These are phyloP conservation scores for Trichoderma sp. DNA, from an alignment of 2,329 filamentous ascomycete genomes.

Conservation along the genomic window DNA sequence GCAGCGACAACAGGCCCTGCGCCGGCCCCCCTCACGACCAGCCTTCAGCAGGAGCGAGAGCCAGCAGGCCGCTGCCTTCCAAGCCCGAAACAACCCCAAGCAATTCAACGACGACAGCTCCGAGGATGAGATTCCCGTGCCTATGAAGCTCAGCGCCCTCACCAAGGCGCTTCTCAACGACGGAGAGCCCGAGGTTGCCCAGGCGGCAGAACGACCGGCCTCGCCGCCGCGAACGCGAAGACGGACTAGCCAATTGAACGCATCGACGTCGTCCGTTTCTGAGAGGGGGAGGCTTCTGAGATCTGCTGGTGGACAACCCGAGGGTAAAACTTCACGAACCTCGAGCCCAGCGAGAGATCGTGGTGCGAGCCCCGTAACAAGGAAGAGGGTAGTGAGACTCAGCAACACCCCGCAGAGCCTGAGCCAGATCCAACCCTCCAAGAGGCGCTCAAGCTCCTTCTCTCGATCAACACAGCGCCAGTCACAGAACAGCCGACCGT, in stretches of 20 bases:
- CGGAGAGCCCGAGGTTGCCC: slow-evolving; percentile 45
- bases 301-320: slow-evolving; percentile 46
- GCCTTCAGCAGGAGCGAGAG: slow-evolving; percentile 45
- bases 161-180: slow-evolving; percentile 80
- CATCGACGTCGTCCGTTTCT: slow-evolving; percentile 41
- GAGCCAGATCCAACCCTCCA: slow-evolving; percentile 39
- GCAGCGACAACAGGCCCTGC: slow-evolving; percentile 54
- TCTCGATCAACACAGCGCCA: slow-evolving; percentile 35
- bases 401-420: slow-evolving; percentile 49
- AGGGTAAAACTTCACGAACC: slow-evolving; percentile 36
- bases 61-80: slow-evolving; percentile 35
- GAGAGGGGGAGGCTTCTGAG: slow-evolving; percentile 47
- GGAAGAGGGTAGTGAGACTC: slow-evolving; percentile 57
- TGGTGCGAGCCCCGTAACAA: slow-evolving; percentile 48
- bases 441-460: slow-evolving; percentile 51
- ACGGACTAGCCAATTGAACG: slow-evolving; percentile 46
- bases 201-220: slow-evolving; percentile 31
- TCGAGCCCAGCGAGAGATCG: slow-evolving; percentile 47
- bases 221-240: slow-evolving; percentile 49
- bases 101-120: slow-evolving; percentile 73
- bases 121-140: slow-evolving; percentile 87
- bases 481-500: slow-evolving; percentile 37
- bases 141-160: slow-evolving; percentile 89
- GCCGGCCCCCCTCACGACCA: slow-evolving; percentile 48
- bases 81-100: slow-evolving; percentile 37